Percentiles rank a stretch among this genome's conserved stretches.
These are phyloP conservation scores for Botrytis pseudocinerea DNA, from an alignment of 2,329 filamentous ascomycete genomes.

Conservation along the genomic window DNA sequence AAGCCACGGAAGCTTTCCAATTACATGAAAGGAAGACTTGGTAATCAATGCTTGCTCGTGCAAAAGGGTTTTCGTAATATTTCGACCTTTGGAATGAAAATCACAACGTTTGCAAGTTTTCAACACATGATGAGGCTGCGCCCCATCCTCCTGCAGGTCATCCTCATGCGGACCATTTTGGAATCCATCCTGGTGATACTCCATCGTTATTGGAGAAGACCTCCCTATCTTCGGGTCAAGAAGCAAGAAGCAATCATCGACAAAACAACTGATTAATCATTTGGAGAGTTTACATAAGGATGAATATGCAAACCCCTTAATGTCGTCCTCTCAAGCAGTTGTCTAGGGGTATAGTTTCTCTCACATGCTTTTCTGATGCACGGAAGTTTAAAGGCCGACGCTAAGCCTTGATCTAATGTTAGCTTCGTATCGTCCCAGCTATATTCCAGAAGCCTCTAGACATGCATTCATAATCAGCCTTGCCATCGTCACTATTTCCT, in stretches of 20 bases:
- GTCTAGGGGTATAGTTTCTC: not conserved
- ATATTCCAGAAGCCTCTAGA: conserved; percentile 32
- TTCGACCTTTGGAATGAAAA: not conserved
- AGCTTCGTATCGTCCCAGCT: conserved; percentile 23
- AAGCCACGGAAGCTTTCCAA: not conserved
- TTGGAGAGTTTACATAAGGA: not conserved
- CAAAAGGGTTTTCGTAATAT: not conserved
- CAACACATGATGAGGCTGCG: not conserved
- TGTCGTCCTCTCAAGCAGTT: not conserved
- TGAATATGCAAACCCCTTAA: not conserved
- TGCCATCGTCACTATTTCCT: conserved; percentile 29
- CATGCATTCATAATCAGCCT: conserved; percentile 32
- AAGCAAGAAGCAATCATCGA: not conserved
- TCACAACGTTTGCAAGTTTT: not conserved
- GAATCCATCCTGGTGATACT: not conserved
- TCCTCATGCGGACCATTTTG: not conserved
- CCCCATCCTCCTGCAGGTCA: conserved; percentile 1
- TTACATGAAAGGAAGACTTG: not conserved
- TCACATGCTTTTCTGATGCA: not conserved
- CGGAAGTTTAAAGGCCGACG: not conserved
- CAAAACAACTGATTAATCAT: not conserved
- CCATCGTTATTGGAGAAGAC: not conserved
- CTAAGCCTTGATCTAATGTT: not conserved
- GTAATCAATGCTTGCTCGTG: not conserved
- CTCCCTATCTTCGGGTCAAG: too few species aligned